Evolutionary conservation across 371 early-diverging fungal genomes (phyloP).

Genomic region (Umbelopsis sp.): DNA sequence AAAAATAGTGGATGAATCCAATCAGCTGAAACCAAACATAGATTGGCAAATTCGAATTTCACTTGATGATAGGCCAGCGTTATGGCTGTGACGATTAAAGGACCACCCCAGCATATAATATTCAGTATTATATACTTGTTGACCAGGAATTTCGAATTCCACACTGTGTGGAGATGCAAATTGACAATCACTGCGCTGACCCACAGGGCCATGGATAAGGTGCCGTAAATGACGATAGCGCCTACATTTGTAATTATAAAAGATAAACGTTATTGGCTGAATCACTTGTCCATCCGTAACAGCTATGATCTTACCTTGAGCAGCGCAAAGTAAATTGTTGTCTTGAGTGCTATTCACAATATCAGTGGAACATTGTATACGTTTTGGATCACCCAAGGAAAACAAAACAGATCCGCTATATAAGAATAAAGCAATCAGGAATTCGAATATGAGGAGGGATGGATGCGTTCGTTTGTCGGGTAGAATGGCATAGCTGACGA

Average conservation of each 20-base stretch:
- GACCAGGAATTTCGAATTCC: constrained; percentile 63
- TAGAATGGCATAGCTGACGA: constrained; percentile 59
- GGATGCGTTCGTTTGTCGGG: constrained; percentile 71
- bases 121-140: constrained; percentile 55
- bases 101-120: constrained; percentile 65
- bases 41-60: constrained; percentile 63
- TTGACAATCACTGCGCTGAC: constrained; percentile 64
- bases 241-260: constrained; percentile 25
- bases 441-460: constrained; percentile 65
- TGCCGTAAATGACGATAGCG: constrained; percentile 58
- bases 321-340: constrained; percentile 65
- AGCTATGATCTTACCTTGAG: constrained; percentile 47
- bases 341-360: constrained; percentile 50
- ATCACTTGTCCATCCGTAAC: background rate
- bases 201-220: constrained; percentile 64
- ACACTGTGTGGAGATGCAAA: constrained; percentile 70
- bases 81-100: constrained; percentile 52
- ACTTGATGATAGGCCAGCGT: constrained; percentile 52
- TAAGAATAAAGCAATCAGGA: constrained; percentile 57
- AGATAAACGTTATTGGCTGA: background rate
- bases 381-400: constrained; percentile 53
- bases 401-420: constrained; percentile 60
- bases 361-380: constrained; percentile 59
- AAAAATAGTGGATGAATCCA: constrained; percentile 60
- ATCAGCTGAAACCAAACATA: constrained; percentile 59